These are phyloP conservation scores for Penicillium sp. DNA, from an alignment of 2,329 filamentous ascomycete genomes.

Conservation along the genomic window DNA sequence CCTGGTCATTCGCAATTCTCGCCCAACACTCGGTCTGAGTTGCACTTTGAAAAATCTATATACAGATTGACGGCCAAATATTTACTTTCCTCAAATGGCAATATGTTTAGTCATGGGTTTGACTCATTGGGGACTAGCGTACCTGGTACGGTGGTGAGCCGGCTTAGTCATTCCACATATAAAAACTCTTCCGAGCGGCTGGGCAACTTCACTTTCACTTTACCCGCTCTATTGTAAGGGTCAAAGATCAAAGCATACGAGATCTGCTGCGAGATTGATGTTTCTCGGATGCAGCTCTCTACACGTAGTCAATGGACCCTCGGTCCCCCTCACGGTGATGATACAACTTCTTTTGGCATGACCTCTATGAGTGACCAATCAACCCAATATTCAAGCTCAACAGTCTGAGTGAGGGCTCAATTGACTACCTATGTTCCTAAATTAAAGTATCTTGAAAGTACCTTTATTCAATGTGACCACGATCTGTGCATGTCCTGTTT, in stretches of 20 bases:
- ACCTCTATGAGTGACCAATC: constrained; percentile 22
- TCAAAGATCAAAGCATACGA: neutral
- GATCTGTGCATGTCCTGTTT: neutral
- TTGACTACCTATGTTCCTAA: neutral
- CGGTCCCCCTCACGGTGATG: constrained; percentile 24
- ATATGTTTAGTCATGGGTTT: neutral
- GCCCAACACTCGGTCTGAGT: neutral
- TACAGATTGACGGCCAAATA: neutral
- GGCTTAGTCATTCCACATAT: neutral
- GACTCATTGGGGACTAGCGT: neutral
- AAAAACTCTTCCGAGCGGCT: neutral
- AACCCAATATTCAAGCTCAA: constrained; percentile 28
- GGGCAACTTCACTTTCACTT: neutral
- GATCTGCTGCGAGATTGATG: constrained; percentile 9
- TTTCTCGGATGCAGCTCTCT: constrained; percentile 5
- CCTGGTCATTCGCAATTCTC: neutral
- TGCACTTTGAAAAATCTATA: neutral
- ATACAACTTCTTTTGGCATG: constrained; percentile 24
- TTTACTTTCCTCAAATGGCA: neutral
- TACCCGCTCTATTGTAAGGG: neutral
- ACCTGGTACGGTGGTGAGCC: neutral
- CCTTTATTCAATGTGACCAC: neutral
- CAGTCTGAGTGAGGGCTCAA: constrained; percentile 27
- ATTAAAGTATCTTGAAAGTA: neutral
- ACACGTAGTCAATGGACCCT: neutral